Evolutionary conservation across 495 filamentous ascomycete species (phyloP).

Genomic region (Letharia lupina): DNA sequence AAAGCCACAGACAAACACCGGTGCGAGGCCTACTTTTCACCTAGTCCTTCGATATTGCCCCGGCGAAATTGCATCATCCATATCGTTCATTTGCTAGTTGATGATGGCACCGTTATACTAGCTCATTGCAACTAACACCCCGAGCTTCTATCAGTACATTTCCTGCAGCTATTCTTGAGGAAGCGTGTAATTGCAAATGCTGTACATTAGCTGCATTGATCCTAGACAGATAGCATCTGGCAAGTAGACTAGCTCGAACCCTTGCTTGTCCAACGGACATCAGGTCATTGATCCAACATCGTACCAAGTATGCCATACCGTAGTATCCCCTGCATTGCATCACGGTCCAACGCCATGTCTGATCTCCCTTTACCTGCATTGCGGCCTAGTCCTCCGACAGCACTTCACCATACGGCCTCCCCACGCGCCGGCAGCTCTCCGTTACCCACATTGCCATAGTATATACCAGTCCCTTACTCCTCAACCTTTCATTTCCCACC

Average conservation of each 20-base stretch:
- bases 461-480: not conserved
- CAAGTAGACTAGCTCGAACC: not conserved
- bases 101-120: not conserved
- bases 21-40: no score
- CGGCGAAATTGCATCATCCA: not conserved
- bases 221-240: not conserved
- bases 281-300: not conserved
- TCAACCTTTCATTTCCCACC: conserved; percentile 32
- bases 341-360: no score
- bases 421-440: not conserved
- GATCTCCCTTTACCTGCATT: not conserved
- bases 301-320: not conserved
- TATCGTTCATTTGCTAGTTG: not conserved
- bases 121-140: not conserved
- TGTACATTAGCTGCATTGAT: not conserved
- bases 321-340: no score
- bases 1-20: not conserved
- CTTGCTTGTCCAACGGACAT: not conserved
- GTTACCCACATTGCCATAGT: not conserved
- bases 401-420: not conserved
- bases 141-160: not conserved
- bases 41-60: no score
- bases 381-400: no score
- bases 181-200: not conserved
- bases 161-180: not conserved